A percentile compares a stretch with the other conserved stretches of the same genome.
Evolutionary conservation across 2,329 filamentous ascomycete species (phyloP).

Genomic region (Phaeosphaeriaceae sp.): DNA sequence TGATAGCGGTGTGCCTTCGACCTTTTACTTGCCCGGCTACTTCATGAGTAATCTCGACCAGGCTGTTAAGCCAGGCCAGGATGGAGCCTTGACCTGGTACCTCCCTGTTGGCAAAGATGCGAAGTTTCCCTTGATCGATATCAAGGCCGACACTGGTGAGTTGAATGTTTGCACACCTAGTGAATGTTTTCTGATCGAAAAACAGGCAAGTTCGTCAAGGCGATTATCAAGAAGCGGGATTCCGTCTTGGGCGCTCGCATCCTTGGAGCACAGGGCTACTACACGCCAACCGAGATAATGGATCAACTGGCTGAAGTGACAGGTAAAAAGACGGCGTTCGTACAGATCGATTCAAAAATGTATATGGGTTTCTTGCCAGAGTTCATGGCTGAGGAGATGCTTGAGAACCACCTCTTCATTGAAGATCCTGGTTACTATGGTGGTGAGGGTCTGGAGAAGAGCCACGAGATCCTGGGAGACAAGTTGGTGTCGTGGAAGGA

Average conservation of each 20-base stretch:
- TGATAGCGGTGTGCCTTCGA: constrained; percentile 38
- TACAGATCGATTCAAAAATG: constrained; percentile 30
- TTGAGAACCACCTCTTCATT: constrained; percentile 62
- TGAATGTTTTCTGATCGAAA: constrained; percentile 30
- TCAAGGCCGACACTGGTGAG: constrained; percentile 52
- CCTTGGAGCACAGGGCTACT: constrained; percentile 48
- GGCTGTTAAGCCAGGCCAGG: constrained; percentile 19
- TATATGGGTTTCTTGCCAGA: constrained; percentile 53
- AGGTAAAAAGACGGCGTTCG: constrained; percentile 15
- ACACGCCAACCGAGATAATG: constrained; percentile 30
- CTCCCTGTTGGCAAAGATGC: constrained; percentile 14
- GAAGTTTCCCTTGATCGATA: constrained; percentile 54
- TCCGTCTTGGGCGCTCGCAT: constrained; percentile 52
- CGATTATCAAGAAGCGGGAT: constrained; percentile 16
- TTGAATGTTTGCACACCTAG: constrained; percentile 26
- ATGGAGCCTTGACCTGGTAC: constrained; percentile 22
- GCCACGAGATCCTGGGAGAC: constrained; percentile 23
- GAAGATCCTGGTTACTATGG: constrained; percentile 62
- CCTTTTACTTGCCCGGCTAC: constrained; percentile 60
- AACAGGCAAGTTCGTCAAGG: constrained; percentile 39
- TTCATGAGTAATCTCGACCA: constrained; percentile 61
- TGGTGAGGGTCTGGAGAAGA: constrained; percentile 52
- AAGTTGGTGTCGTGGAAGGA: constrained; percentile 4
- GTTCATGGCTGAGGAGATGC: constrained; percentile 56
- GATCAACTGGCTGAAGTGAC: constrained; percentile 47